Evolutionary conservation across 768 basidiomycete species (phyloP).

Genomic region (Phlegmacium glaucopus): DNA sequence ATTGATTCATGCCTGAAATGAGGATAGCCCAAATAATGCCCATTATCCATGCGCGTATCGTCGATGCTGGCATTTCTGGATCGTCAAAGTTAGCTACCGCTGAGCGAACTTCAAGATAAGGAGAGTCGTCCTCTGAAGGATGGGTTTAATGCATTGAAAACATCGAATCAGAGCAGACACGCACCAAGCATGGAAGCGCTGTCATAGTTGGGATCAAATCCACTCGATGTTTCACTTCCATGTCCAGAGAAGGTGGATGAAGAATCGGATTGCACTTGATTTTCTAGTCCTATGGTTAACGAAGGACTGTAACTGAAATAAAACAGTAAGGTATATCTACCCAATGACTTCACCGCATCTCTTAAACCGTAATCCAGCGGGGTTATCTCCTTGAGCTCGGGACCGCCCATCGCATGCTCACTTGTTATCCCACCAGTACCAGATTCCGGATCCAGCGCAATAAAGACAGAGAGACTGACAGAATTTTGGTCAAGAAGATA

Average conservation of each 20-base stretch:
- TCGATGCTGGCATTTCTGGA: conserved; percentile 54
- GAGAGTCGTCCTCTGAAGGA: conserved; percentile 62
- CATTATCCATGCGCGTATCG: conserved; percentile 58
- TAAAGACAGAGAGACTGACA: neutral
- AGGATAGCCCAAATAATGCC: conserved; percentile 56
- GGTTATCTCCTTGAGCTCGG: conserved; percentile 24
- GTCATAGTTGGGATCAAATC: conserved; percentile 37
- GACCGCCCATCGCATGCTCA: conserved; percentile 35
- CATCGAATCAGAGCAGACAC: neutral
- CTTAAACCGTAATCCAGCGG: conserved; percentile 20
- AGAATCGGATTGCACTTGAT: conserved; percentile 17
- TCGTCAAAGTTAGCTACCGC: conserved; percentile 77
- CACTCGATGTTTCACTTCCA: conserved; percentile 25
- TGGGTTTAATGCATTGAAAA: neutral
- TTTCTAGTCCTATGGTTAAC: conserved; percentile 14
- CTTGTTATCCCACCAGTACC: conserved; percentile 19
- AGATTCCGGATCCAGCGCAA: conserved; percentile 26
- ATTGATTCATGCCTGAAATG: conserved; percentile 74
- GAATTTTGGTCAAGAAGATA: no score
- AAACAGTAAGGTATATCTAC: conserved; percentile 11
- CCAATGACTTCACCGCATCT: conserved; percentile 32
- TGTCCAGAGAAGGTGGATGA: conserved; percentile 24
- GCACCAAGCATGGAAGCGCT: conserved; percentile 26
- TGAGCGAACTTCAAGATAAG: conserved; percentile 80
- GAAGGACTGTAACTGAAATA: neutral